Conservation (phyloP, 306 rosid species). For the Cucurbita maxima region DNA sequence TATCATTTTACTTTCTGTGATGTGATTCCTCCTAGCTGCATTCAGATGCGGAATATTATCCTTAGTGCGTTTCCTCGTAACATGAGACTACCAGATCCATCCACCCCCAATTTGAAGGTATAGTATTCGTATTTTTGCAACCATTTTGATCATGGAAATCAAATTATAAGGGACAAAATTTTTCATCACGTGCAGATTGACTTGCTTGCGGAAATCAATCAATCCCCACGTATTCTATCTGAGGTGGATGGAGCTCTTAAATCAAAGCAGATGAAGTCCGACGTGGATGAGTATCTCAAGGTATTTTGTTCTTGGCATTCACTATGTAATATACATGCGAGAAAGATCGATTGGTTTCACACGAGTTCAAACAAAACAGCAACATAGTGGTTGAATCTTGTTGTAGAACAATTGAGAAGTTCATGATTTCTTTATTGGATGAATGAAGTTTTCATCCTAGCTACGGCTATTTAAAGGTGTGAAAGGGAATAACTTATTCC, state of each 20-base stretch:
- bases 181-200: conserved; percentile 49
- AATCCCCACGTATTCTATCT: conserved; percentile 75
- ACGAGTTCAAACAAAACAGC: background rate
- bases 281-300: conserved; percentile 87
- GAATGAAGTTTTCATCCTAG: background rate
- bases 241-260: conserved; percentile 88
- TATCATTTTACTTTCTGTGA: conserved; percentile 95
- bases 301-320: conserved; percentile 15
- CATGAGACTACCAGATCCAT: conserved; percentile 96
- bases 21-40: conserved; percentile 93
- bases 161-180: background rate
- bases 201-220: conserved; percentile 79
- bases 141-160: background rate
- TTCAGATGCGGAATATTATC: conserved; percentile 93
- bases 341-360: background rate
- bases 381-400: background rate
- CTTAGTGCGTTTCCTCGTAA: conserved; percentile 96
- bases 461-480: background rate
- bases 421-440: background rate
- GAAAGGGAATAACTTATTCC: background rate
- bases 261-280: conserved; percentile 77
- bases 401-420: background rate
- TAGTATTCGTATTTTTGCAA: background rate
- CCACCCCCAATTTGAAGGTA: conserved; percentile 89
- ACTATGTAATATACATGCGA: background rate